Percentiles rank a stretch among this genome's conserved stretches.
Conservation (phyloP, 1,139 yeast genomes). For the Magnusiomyces paraingens region DNA sequence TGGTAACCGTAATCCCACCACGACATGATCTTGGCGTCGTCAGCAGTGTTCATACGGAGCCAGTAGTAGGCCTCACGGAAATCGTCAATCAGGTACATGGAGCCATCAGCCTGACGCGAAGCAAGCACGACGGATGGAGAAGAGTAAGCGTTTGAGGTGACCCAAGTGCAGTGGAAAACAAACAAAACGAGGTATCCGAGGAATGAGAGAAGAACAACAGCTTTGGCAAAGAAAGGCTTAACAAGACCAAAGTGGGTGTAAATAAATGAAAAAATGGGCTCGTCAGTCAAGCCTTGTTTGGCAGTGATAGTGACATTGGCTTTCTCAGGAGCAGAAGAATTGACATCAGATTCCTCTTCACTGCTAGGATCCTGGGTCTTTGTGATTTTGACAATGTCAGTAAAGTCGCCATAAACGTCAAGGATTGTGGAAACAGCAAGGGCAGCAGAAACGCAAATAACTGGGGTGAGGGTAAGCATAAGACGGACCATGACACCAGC, state of each 20-base stretch:
- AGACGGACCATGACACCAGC: constrained; percentile 99
- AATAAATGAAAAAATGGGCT: constrained; percentile 18
- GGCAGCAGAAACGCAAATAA: constrained; percentile 87
- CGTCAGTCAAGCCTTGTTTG: constrained; percentile 16
- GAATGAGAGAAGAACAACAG: constrained; percentile 64
- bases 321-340: constrained; percentile 10
- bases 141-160: constrained; percentile 89
- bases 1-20: constrained; percentile 99
- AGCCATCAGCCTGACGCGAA: constrained; percentile 77
- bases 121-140: constrained; percentile 97
- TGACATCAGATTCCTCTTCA: constrained; percentile 17
- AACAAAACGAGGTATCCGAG: constrained; percentile 69
- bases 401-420: constrained; percentile 72
- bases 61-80: constrained; percentile 98
- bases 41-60: constrained; percentile 96
- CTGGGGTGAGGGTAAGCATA: constrained; percentile 94
- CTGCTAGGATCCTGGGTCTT: not conserved
- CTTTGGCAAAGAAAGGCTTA: constrained; percentile 45
- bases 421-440: constrained; percentile 79
- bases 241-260: constrained; percentile 19
- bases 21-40: constrained; percentile 92
- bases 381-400: constrained; percentile 21
- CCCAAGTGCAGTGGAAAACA: constrained; percentile 97
- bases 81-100: constrained; percentile 82
- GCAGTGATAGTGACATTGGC: constrained; percentile 9